Evolutionary conservation across 768 basidiomycete genomes (phyloP).

Genomic region (Suillus alpinus): DNA sequence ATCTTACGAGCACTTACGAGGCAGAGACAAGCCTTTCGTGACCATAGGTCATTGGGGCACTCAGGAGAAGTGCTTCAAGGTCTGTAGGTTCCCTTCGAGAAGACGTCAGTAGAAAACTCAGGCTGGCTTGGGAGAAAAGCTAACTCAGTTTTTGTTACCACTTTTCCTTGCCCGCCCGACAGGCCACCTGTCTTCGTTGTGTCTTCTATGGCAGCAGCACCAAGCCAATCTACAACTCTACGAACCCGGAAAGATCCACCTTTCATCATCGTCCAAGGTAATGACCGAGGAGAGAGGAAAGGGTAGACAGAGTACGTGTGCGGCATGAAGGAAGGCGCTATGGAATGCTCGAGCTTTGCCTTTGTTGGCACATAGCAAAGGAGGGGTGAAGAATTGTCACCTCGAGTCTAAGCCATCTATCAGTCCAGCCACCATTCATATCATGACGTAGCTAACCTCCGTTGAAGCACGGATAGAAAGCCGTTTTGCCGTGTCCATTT

Average conservation of each 20-base stretch:
- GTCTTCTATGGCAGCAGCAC: slow-evolving; percentile 32
- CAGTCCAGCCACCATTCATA: background rate
- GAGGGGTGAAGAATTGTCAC: slow-evolving; percentile 10
- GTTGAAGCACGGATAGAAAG: slow-evolving; percentile 50
- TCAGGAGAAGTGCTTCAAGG: slow-evolving; percentile 2
- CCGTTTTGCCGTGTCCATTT: slow-evolving; percentile 46
- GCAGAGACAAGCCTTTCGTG: slow-evolving; percentile 32
- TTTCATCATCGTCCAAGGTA: slow-evolving; percentile 46
- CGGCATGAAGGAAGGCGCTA: slow-evolving; percentile 28
- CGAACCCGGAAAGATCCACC: slow-evolving; percentile 56
- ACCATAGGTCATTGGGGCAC: background rate
- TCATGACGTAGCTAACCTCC: slow-evolving; percentile 39
- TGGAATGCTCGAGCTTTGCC: slow-evolving; percentile 21
- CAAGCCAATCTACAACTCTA: slow-evolving; percentile 61
- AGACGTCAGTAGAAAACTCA: background rate
- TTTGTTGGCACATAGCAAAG: slow-evolving; percentile 32
- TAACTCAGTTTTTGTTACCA: slow-evolving; percentile 38
- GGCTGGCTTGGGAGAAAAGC: slow-evolving; percentile 8
- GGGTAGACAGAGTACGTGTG: slow-evolving; percentile 65
- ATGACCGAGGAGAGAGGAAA: slow-evolving; percentile 48
- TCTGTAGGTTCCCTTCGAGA: background rate
- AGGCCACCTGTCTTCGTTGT: slow-evolving; percentile 38
- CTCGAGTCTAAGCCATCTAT: background rate
- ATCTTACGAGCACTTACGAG: slow-evolving; percentile 32
- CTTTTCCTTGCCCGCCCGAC: slow-evolving; percentile 29